Evolutionary conservation across 2,329 filamentous ascomycete genomes (phyloP), one percentile per base, ranked within the genome.

Genomic region (Epichloe uncinata): DNA sequence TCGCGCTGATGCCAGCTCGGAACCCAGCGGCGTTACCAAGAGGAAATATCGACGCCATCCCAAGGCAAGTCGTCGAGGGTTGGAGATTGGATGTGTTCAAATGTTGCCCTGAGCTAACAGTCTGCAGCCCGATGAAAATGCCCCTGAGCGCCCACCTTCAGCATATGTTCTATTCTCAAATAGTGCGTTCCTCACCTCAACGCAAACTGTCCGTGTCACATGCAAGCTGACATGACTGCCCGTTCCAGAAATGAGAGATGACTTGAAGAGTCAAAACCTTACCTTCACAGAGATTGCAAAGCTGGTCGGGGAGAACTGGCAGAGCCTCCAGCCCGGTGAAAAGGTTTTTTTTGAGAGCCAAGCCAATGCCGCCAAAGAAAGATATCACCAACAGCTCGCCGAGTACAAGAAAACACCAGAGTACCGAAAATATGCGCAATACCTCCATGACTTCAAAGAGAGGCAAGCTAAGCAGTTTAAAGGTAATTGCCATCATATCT

Each of bases 81-180:
- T 9, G 4, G 15, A 16, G 20, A 20, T 40, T 40, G 37, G 16
- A 12, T 8, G 16, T 9, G 38, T 36, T 1, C 1, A 8, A 5
- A 11, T 26, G n/a, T 3, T 45, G 40, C 13, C 15, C 5, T 18
- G 41, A 16, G 22, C 42, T 53, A 38, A 50, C 8, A 9, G 4
- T 20, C 4, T 37, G 1, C 22, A 87, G 79, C 74, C 85, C 3
- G 87, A 93, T 57, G 83, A 88, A 52, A 81, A 87, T 67, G 86
- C 86, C 0, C 87, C 87, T 2, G 85, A 90, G 60, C 74, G 86
- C 22, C 85, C 87, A 1, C 84, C 85, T 0, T 91, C 86, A 4
- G 87, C 86, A 46, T 91, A 91, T 66, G 87, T 91, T 12, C 77
- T 91, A 15, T 93, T 93, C 60, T 90, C 87, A 0, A 91, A 91